Evolutionary conservation across 1,284 basidiomycete species (phyloP), one percentile per base, ranked within the genome.

Genomic region (Coriolopsis trogii): DNA sequence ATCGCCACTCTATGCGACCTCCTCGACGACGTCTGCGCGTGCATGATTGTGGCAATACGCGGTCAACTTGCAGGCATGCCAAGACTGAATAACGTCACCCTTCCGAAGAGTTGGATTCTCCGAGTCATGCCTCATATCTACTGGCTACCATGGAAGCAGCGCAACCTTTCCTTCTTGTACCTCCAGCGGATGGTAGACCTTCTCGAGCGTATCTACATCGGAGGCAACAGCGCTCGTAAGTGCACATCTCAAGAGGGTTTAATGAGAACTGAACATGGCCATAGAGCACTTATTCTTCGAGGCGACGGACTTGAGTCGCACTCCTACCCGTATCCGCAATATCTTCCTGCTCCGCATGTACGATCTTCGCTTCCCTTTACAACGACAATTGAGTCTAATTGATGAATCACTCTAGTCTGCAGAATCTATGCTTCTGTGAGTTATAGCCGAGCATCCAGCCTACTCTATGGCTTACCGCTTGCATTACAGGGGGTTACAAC

Each of bases 51-150:
- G 0, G 61, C 72, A 1, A 63, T 61, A 41, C 66, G 67, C 15
- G 50, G 66, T 16, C 58, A 63, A 8, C 8, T 10, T 13, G 15
- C 6, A 59, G 21, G 12, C 15, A 38, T 1, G 29, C 29, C 1
- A 55, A 48, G 1, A 63, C 62, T 80, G 0, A 74, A 83, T 46
- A 68, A 72, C 10, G 56, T 78, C 15, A 74, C 74, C 2, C 68
- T 84, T 24, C 81, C 80, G 0, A 70, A 73, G 15, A 75, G 72
- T 44, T 84, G 79, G 79, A 49, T 81, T 7, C 48, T 69, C 3
- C 61, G 59, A 4, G 59, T 70, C 3, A 52, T 69, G 6, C 39
- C 46, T 0, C 33, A 30, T 8, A 12, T 47, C 2, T 29, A 51
- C 1, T 15, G 8, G 0, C 31, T 55, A 6, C 25, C 25, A 3